phyloP scores from a whole-genome alignment of 2,329 filamentous ascomycete genomes.

The Alternaria burnsii region DNA sequence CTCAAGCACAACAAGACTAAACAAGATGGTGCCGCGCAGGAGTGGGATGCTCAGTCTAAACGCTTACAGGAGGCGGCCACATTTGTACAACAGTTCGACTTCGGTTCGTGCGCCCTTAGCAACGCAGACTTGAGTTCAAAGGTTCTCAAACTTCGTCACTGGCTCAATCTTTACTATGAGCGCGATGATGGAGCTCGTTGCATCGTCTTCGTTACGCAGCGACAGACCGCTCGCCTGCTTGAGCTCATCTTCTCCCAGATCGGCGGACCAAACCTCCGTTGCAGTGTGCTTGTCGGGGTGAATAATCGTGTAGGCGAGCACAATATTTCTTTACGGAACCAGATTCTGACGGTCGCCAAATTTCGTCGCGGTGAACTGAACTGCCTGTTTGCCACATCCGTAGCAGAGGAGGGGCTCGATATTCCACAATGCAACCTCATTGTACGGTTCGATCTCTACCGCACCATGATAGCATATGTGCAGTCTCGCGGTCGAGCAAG shows the following conservation, averaged over 20 bases:
- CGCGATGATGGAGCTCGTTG: conserved; percentile 69
- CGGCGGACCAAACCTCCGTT: conserved; percentile 65
- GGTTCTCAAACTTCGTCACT: conserved; percentile 67
- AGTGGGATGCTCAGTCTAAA: conserved; percentile 62
- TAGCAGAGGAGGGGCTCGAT: conserved; percentile 72
- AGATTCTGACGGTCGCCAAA: conserved; percentile 75
- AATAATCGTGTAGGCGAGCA: conserved; percentile 63
- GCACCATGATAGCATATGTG: conserved; percentile 92
- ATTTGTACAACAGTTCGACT: conserved; percentile 63
- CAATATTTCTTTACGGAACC: conserved; percentile 74
- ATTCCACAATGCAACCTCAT: conserved; percentile 73
- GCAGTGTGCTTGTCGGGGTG: conserved; percentile 71
- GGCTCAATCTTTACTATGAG: conserved; percentile 71
- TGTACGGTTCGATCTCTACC: conserved; percentile 83
- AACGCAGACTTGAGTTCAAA: conserved; percentile 73
- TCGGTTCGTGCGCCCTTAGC: conserved; percentile 52
- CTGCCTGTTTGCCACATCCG: conserved; percentile 70
- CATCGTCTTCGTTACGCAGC: conserved; percentile 86
- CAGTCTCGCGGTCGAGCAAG: conserved; percentile 91
- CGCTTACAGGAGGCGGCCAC: conserved; percentile 67
- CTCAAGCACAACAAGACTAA: conserved; percentile 43
- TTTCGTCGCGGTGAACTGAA: conserved; percentile 68
- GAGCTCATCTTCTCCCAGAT: conserved; percentile 71
- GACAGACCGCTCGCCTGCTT: conserved; percentile 79
- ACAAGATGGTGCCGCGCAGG: conserved; percentile 40